These are phyloP conservation scores for Gastrodia elata DNA, from an alignment of 106 monocot genomes.

Conservation along the genomic window DNA sequence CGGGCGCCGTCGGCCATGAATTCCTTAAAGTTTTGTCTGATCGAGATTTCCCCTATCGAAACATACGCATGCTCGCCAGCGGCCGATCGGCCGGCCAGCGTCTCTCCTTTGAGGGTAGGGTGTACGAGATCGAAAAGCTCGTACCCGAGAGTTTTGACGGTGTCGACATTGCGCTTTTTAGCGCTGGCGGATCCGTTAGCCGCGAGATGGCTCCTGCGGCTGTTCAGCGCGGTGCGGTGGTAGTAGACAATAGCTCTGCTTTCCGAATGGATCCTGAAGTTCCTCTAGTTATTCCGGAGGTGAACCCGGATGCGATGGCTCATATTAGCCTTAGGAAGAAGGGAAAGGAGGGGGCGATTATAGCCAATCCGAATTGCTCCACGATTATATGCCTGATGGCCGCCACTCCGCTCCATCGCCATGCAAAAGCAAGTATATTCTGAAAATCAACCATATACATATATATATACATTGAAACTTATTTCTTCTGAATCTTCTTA, in stretches of 20 bases:
- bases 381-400: conserved; percentile 91
- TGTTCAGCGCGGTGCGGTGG: conserved; percentile 54
- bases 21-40: conserved; percentile 87
- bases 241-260: conserved; percentile 93
- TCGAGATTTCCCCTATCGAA: conserved; percentile 79
- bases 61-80: conserved; percentile 72
- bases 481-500: background rate
- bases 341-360: conserved; percentile 53
- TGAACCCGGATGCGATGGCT: conserved; percentile 79
- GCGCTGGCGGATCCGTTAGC: conserved; percentile 83
- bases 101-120: conserved; percentile 53
- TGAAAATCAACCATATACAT: background rate
- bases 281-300: conserved; percentile 88
- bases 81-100: conserved; percentile 59
- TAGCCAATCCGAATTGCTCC: conserved; percentile 95
- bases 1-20: conserved; percentile 95
- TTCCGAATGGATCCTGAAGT: conserved; percentile 76
- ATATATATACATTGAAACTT: background rate
- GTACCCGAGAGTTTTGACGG: conserved; percentile 71
- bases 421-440: conserved; percentile 44
- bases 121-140: conserved; percentile 66
- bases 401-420: conserved; percentile 88
- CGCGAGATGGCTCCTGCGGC: conserved; percentile 57
- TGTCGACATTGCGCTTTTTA: conserved; percentile 80
- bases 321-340: conserved; percentile 42